A percentile compares a stretch with the other conserved stretches of the same genome.
These are phyloP conservation scores for Yarrowia porcina DNA, from an alignment of 805 yeast species.

Conservation along the genomic window DNA sequence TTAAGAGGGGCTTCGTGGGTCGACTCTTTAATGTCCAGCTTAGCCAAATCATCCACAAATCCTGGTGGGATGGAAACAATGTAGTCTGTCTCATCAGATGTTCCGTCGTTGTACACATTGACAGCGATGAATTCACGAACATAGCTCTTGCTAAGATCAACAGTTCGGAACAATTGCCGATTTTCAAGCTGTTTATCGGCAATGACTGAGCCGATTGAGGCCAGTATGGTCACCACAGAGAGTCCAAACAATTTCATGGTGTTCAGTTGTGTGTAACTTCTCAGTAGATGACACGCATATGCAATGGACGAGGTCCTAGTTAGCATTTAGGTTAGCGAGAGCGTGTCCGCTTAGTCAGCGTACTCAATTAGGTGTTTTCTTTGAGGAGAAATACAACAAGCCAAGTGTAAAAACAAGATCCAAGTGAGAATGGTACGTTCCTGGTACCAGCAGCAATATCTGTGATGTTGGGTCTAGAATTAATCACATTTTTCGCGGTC, in stretches of 20 bases:
- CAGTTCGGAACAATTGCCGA: conserved; percentile 48
- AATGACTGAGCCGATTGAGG: conserved; percentile 17
- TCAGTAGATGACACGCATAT: conserved; percentile 19
- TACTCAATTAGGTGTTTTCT: no score
- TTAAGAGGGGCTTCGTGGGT: conserved; percentile 33
- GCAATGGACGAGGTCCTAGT: conserved; percentile 7
- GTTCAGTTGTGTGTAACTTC: background rate
- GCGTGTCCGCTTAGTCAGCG: no score
- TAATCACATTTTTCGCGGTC: no score
- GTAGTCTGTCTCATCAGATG: conserved; percentile 54
- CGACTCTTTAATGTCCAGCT: conserved; percentile 44
- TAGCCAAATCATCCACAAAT: conserved; percentile 44
- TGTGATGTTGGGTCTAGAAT: no score
- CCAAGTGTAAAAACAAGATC: no score
- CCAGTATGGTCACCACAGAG: conserved; percentile 1
- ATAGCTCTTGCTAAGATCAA: conserved; percentile 67
- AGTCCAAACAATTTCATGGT: conserved; percentile 16
- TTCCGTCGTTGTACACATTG: conserved; percentile 55
- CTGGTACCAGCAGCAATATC: no score
- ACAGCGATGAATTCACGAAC: conserved; percentile 59
- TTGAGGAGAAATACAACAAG: no score
- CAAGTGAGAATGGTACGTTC: no score
- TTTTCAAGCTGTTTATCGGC: conserved; percentile 50
- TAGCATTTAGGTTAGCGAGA: background rate
- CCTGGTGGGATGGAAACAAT: conserved; percentile 55